Evolutionary conservation across 495 filamentous ascomycete genomes (phyloP), one percentile per base, ranked within the genome.

Genomic region (Achaetomiella virescens): DNA sequence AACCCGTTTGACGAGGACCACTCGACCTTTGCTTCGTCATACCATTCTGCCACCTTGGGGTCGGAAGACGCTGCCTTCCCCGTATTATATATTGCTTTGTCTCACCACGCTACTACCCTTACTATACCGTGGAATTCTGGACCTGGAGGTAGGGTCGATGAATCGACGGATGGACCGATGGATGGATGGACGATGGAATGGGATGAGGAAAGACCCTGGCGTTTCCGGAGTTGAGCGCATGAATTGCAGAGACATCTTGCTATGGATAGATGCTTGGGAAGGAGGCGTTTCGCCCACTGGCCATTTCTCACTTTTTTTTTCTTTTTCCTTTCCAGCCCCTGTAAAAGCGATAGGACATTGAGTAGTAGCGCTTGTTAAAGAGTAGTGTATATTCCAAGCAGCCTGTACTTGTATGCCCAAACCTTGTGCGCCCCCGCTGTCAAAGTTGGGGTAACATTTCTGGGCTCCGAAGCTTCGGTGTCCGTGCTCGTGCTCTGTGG

Each of bases 191-290:
- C 18, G 14, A 24, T 17, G 21, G 42, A 44, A 25, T 3, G 9
- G 49, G 22, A 15, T 24, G n/a, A 12, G 38, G 21, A 40, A 22
- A 22, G 11, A n/a, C 8, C 29, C 44, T 14, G 52, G 52, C 52
- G 52, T 55, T 55, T 46, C 44, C 18, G 52, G 52, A 29, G 52
- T 55, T 54, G 31, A 35, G 38, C 40, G 49, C 15, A 15, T n/a
- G 33, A 15, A 8, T n/a, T 6, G 4, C 21, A 20, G 35, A 14
- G 36, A n/a, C 11, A 38, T 38, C 3, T 33, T 33, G 25, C 29
- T 36, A 9, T 6, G 41, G 37, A 42, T 49, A 49, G 20, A 36
- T 48, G 46, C 27, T 31, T 31, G 45, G 15, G 25, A 15, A n/a
- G n/a, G 15, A 8, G 3, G 15, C 38, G 17, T 18, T 18, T 21